Evolutionary conservation across 306 rosid genomes (phyloP), one percentile per base, ranked within the genome.

Genomic region (Begonia loranthoides): DNA sequence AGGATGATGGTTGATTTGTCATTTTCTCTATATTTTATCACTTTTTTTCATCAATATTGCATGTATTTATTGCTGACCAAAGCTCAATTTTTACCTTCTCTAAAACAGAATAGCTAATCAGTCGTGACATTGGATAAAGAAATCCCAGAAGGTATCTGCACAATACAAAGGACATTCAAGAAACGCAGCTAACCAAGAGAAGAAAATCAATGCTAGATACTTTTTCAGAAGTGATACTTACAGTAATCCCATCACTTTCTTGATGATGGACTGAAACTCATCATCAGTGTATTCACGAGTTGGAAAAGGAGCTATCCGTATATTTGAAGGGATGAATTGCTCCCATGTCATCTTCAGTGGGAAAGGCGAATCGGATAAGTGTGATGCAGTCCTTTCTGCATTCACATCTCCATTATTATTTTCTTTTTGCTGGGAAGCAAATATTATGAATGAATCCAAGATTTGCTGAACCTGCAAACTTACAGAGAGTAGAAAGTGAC

Each of bases 201-300:
- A 4, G 9, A 28, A 61, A 34, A 58, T 36, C 52, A 59, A 64
- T 60, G 49, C 44, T 44, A 66, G 22, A 16, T 34, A 41, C 63
- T 45, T 15, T 45, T 22, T 16, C 15, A 40, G 17, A 51, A 52
- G 39, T 46, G 64, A 66, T 48, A 50, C 97, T 55, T 80, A 89
- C 95, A 89, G 41, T 67, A 89, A 70, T 58, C 97, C 95, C 95
- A 89, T 89, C 63, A 85, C 93, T 51, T 62, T 67, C 80, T 89
- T 89, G 57, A 86, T 62, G 49, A 85, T 89, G 55, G 81, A 83
- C 75, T 89, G 97, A 74, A 89, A 89, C 84, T 85, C 90, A 65
- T 89, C 95, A 74, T 85, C 97, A 41, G 89, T 83, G 73, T 82
- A 89, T 66, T 89, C 79, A 52, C 94, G 87, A 56, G 94, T 89